Base-by-base conservation (phyloP, 2,329 filamentous ascomycete species). In the Chaetomiaceae sp. region DNA sequence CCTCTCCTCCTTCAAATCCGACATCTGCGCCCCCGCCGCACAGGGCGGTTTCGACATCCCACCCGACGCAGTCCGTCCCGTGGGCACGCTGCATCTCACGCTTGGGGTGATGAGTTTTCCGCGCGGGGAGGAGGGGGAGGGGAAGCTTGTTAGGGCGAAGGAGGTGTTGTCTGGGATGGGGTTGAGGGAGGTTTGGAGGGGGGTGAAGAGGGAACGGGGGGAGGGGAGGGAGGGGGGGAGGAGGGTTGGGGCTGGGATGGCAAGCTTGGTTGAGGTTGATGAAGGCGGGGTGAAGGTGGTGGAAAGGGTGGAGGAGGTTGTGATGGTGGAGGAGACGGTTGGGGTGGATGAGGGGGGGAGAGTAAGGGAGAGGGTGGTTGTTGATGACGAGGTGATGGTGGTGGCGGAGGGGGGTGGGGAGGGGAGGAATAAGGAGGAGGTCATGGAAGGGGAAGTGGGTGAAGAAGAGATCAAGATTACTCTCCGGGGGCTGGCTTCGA, bases 71-170 rank as follows among this genome's bases (percentile, higher is more conserved):
- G 73, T 96, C 47, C 77, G 91, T 25, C 90, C 90, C 0, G 71
- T 89, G 0, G 88, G 89, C 0, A 91, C 90, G 1, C 70, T 96
- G 44, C 92, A 97, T 69, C 74, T 95, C 3, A 96, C 91, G 0
- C 76, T 96, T 0, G 91, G 91, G 0, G 88, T 95, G 1, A 91
- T 96, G 87, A 86, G 80, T 59, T 78, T 96, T 9, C 70, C 75
- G 11, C 72, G 2, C 79, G 5, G 70, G 42, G 55, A 29, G 17
- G 22, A 19, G 14, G 39, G 38, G 12, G 37, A 31, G 45, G 15
- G 6, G 22, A 65, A 67, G 4, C 59, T 80, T 6, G 70, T 71
- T 3, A 68, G 62, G 36, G 78, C 78, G 1, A 63, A 71, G 14
- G 68, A 67, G 34, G 56, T 77, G 37, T 65, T 80, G 20, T 63